Evolutionary conservation across 2,329 filamentous ascomycete species (phyloP), one percentile per base, ranked within the genome.

Genomic region (Fusarium udum): DNA sequence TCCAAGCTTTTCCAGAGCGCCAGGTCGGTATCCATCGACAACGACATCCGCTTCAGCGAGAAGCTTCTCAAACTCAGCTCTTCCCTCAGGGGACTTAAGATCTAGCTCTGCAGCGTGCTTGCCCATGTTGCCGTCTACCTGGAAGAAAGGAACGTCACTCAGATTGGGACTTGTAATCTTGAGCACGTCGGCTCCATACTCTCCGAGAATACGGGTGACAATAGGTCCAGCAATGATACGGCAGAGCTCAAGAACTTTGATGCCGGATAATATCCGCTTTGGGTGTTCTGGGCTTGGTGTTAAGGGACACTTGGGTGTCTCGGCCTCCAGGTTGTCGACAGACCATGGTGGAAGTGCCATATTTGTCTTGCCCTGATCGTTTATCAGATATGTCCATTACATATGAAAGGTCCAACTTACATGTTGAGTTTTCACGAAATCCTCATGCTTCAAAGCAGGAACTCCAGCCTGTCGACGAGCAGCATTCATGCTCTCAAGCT

Each of bases 211-310:
- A 36, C 92, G 88, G 7, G 90, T 90, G 73, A 94, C 90, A 9
- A 91, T 89, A n/a, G 92, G 92, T 0, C 92, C 92, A 7, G 92
- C 92, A 71, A 95, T 93, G 76, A 94, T 91, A 45, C 92, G 90
- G 78, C 92, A 93, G 36, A 95, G 83, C 78, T 95, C 93, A 10
- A 95, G 86, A 11, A 95, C 92, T 72, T 91, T 92, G 79, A 94
- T 86, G 0, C 92, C 92, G 77, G 85, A 67, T 83, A 90, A 75
- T 75, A 83, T 81, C 16, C 81, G 80, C 12, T 62, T 69, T 20
- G 73, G 60, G 7, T 70, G 72, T 6, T 73, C 67, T 6, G 71
- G 52, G 3, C 28, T 71, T 7, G 63, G 46, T 16, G 78, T 65
- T 58, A 89, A 76, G 12, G 83, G 83, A 7, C 81, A 79, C 13